phyloP scores from a whole-genome alignment of 108 stramenopile species.

The Cyclotella cryptica region DNA sequence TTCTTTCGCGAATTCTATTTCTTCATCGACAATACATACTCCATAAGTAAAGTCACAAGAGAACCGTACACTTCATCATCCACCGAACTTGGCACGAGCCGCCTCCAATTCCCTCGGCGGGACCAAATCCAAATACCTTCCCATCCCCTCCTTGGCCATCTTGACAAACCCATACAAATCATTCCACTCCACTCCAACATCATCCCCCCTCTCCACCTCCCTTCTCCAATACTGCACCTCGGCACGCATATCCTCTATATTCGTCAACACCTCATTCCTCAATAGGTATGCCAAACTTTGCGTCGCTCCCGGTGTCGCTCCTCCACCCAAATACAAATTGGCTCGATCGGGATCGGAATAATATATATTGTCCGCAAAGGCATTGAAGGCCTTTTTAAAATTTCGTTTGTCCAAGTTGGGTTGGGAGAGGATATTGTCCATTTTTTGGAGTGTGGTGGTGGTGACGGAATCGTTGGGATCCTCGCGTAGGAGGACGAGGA shows the following conservation, averaged over 20 bases:
- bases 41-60: too few species aligned
- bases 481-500: too few species aligned
- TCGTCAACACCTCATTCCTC: constrained; percentile 83
- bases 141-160: constrained; percentile 60
- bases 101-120: constrained; percentile 72
- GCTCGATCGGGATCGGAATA: constrained; percentile 86
- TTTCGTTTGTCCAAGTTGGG: constrained; percentile 65
- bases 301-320: constrained; percentile 71
- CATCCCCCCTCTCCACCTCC: constrained; percentile 30
- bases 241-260: constrained; percentile 74
- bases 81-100: constrained; percentile 30
- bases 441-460: constrained; percentile 27
- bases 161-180: constrained; percentile 54
- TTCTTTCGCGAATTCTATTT: too few species aligned
- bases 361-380: constrained; percentile 89
- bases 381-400: constrained; percentile 87
- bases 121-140: constrained; percentile 70
- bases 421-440: constrained; percentile 54
- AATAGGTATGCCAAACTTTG: constrained; percentile 81
- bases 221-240: constrained; percentile 72
- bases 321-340: constrained; percentile 84
- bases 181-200: constrained; percentile 49
- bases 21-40: too few species aligned
- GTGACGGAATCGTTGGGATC: too few species aligned
- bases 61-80: neutral